phyloP scores from a whole-genome alignment of 2,329 filamentous ascomycete species.

The Aspergillus neoniger region DNA sequence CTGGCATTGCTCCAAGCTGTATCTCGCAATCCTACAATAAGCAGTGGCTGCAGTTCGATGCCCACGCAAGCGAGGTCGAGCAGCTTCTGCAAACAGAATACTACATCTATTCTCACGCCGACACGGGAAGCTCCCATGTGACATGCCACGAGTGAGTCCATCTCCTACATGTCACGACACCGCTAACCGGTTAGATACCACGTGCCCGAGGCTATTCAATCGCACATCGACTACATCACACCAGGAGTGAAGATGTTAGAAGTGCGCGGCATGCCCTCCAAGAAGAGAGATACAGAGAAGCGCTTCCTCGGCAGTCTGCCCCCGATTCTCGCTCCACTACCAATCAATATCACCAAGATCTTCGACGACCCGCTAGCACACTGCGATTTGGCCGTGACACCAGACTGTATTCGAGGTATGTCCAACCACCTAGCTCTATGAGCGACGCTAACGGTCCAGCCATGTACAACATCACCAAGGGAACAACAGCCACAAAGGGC shows the following conservation, averaged over 20 bases:
- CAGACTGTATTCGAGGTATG: conserved; percentile 42
- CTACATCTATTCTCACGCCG: conserved; percentile 51
- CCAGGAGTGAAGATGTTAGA: conserved; percentile 44
- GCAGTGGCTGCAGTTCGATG: conserved; percentile 58
- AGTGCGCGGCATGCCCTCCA: conserved; percentile 22
- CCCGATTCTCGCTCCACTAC: conserved; percentile 30
- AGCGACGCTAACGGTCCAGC: conserved; percentile 22
- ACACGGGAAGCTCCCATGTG: conserved; percentile 33
- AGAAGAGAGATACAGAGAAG: conserved; percentile 22
- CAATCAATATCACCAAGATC: conserved; percentile 10
- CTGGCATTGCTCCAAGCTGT: conserved; percentile 54
- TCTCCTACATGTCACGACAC: no score
- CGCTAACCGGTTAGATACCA: conserved; percentile 43
- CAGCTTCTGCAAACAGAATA: conserved; percentile 57
- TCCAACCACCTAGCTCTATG: not conserved
- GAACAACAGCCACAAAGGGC: conserved; percentile 41
- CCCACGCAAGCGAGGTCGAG: conserved; percentile 56
- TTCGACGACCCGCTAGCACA: conserved; percentile 21
- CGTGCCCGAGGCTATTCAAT: conserved; percentile 49
- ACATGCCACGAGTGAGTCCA: conserved; percentile 41
- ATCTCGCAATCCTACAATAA: conserved; percentile 54
- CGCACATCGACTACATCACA: conserved; percentile 59
- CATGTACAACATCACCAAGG: conserved; percentile 49
- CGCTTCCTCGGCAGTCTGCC: conserved; percentile 25
- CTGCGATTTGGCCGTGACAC: conserved; percentile 41